Evolutionary conservation across 805 yeast species (phyloP).

Genomic region (Vanderwaltozyma yarrowii): DNA sequence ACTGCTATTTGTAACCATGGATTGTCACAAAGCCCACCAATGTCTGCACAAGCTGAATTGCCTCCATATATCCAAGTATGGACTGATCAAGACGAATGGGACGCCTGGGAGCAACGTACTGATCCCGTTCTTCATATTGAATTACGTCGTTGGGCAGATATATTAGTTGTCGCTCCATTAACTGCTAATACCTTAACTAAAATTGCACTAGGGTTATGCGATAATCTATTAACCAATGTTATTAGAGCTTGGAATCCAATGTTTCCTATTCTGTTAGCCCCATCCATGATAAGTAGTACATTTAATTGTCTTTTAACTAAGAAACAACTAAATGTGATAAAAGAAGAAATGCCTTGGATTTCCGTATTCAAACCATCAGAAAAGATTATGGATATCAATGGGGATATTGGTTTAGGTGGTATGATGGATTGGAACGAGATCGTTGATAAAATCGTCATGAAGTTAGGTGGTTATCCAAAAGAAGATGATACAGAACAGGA

Average conservation of each 20-base stretch:
- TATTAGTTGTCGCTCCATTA: conserved; percentile 81
- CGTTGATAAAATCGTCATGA: conserved; percentile 74
- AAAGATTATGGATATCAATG: conserved; percentile 84
- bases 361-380: conserved; percentile 89
- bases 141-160: conserved; percentile 92
- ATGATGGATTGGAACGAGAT: conserved; percentile 97
- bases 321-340: conserved; percentile 63
- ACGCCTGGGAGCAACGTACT: conserved; percentile 60
- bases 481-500: conserved; percentile 31
- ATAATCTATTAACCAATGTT: conserved; percentile 80
- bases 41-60: conserved; percentile 29
- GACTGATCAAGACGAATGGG: conserved; percentile 94
- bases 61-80: conserved; percentile 72
- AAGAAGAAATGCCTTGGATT: conserved; percentile 90
- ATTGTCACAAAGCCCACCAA: neutral
- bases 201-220: conserved; percentile 83
- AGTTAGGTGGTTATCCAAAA: conserved; percentile 52
- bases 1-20: neutral
- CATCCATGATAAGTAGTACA: conserved; percentile 90
- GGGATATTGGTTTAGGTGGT: conserved; percentile 97
- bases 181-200: conserved; percentile 92
- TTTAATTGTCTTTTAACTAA: conserved; percentile 83
- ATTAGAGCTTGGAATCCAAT: conserved; percentile 92
- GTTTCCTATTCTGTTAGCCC: conserved; percentile 81
- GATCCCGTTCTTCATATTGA: conserved; percentile 96